These are phyloP conservation scores for Cyberlindnera xylosilytica DNA, from an alignment of 805 yeast genomes.

Conservation along the genomic window DNA sequence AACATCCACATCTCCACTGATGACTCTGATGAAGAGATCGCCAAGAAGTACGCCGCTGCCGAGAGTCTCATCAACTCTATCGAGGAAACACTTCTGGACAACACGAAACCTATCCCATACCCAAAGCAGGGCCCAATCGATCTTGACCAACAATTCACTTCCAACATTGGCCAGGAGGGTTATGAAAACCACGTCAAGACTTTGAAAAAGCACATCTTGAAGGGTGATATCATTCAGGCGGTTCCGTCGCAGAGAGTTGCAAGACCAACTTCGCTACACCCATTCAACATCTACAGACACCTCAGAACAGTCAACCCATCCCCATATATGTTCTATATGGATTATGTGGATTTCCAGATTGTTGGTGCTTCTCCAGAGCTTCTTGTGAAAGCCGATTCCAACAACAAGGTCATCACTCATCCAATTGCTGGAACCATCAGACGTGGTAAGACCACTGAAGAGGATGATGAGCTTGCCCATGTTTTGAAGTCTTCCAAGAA, in stretches of 20 bases:
- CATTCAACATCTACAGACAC: conserved; percentile 94
- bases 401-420: conserved; percentile 81
- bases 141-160: conserved; percentile 64
- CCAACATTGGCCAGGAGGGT: conserved; percentile 92
- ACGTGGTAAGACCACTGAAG: conserved; percentile 88
- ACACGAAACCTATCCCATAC: conserved; percentile 42
- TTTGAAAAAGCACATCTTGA: conserved; percentile 76
- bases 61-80: conserved; percentile 54
- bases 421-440: conserved; percentile 97
- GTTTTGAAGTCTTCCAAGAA: conserved; percentile 72
- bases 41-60: conserved; percentile 51
- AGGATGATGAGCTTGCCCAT: conserved; percentile 81
- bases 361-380: conserved; percentile 98
- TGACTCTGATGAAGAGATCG: conserved; percentile 32
- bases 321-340: conserved; percentile 93
- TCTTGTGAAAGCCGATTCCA: conserved; percentile 73
- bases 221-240: conserved; percentile 95
- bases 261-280: conserved; percentile 92
- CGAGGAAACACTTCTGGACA: conserved; percentile 45
- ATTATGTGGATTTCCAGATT: conserved; percentile 85
- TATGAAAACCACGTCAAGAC: conserved; percentile 77
- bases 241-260: conserved; percentile 98
- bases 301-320: conserved; percentile 95
- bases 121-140: conserved; percentile 78
- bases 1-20: conserved; percentile 54